A percentile compares a stretch with the other conserved stretches of the same genome.
Conservation (phyloP, 2,329 filamentous ascomycete genomes). For the Ophiostoma sp. region DNA sequence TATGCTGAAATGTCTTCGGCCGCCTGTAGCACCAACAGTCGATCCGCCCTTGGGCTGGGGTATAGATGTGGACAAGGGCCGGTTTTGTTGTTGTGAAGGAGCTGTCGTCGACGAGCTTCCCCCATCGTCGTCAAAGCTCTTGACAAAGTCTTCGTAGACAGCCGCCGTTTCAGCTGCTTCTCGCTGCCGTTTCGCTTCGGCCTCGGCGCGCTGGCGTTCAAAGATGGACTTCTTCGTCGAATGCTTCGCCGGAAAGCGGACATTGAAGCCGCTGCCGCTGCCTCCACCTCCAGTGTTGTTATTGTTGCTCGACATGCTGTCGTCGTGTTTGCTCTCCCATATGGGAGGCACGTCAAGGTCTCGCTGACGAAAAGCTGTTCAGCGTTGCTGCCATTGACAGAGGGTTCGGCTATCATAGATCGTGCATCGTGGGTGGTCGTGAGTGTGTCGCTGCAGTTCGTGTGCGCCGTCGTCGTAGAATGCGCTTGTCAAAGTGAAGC, state of each 20-base stretch:
- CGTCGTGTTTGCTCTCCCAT: background rate
- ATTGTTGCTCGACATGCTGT: conserved; percentile 47
- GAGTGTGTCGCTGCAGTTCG: background rate
- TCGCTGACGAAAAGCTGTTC: background rate
- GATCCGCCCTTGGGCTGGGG: conserved; percentile 35
- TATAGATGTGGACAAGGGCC: conserved; percentile 28
- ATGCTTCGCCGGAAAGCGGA: conserved; percentile 40
- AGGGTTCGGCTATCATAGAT: background rate
- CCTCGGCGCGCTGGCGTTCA: conserved; percentile 84
- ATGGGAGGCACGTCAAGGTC: background rate
- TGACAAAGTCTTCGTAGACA: conserved; percentile 83
- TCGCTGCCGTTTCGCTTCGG: conserved; percentile 80
- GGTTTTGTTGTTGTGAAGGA: conserved; percentile 34
- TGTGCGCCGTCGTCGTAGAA: background rate
- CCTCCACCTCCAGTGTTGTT: background rate
- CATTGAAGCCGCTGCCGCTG: conserved; percentile 36
- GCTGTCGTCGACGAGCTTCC: conserved; percentile 50
- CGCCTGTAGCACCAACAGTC: conserved; percentile 34
- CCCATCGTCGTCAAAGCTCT: conserved; percentile 70
- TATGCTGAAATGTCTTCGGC: conserved; percentile 67
- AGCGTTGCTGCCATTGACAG: background rate
- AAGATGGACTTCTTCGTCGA: conserved; percentile 76
- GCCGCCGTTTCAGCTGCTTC: conserved; percentile 86
- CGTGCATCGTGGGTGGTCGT: background rate
- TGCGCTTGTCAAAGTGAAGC: background rate